Percentiles rank a stretch among this genome's conserved stretches.
Evolutionary conservation across 169 alveolate genomes (phyloP).

Genomic region (Miamiensis avidus): DNA sequence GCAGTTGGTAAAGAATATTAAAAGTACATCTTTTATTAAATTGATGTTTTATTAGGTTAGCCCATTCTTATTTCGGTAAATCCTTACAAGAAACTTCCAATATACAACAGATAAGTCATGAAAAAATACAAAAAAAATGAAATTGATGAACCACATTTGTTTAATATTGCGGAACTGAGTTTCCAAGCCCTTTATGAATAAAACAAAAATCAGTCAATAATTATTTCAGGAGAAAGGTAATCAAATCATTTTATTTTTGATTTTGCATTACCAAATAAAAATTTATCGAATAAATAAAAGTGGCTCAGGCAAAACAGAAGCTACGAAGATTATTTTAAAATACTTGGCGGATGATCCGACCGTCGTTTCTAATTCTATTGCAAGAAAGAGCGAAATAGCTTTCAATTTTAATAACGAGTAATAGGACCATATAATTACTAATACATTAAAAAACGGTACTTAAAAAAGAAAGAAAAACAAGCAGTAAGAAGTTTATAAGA

Average conservation of each 20-base stretch:
- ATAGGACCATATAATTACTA: no score
- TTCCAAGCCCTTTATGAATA: neutral
- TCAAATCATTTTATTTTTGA: no score
- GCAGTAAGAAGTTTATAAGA: constrained; percentile 92
- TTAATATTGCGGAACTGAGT: neutral
- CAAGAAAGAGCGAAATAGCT: no score
- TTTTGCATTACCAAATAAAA: no score
- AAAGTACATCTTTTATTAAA: no score
- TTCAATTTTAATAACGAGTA: no score
- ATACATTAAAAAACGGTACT: no score
- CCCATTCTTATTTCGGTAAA: neutral
- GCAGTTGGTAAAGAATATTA: neutral
- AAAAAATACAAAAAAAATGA: no score
- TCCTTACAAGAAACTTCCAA: neutral
- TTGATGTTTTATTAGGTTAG: neutral
- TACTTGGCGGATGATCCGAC: constrained; percentile 84
- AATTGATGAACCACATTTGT: neutral
- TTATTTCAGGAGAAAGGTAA: constrained; percentile 40
- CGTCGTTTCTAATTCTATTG: no score
- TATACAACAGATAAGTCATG: no score
- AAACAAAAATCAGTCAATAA: constrained; percentile 6
- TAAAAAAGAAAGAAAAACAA: no score
- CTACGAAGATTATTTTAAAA: constrained; percentile 86
- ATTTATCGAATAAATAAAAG: no score
- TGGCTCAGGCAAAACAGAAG: constrained; percentile 61